Base-by-base conservation (phyloP, 2,329 filamentous ascomycete genomes). In the Aspergillus versicolor region DNA sequence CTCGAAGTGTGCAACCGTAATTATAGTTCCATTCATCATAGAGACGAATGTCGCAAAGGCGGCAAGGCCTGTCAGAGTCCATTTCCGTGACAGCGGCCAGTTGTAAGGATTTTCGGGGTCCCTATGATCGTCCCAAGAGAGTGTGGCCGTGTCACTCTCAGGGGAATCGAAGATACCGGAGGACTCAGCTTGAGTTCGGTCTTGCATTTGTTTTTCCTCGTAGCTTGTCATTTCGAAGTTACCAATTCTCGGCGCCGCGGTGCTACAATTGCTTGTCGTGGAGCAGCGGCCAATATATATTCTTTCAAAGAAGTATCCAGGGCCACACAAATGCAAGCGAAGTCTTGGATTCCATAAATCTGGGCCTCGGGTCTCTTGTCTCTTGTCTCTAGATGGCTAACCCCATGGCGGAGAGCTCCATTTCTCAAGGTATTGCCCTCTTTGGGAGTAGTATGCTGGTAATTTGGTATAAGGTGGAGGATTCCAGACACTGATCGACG, bases 1-100 rank as follows among this genome's bases (percentile, higher is more conserved):
- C 2, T 49, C 56, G 12, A 62, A 47, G 11, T 60, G 58, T 2
- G 63, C 62, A 3, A 62, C 61, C 1, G 63, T 65, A 24, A 63
- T 61, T 2, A 63, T 63, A 8, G 63, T 65, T 17, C 62, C 62
- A 42, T 65, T 65, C 43, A 64, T 54, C 15, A 62, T 58, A 13
- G 59, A 56, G 13, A 64, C 44, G 15, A 63, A 64, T n/a, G 62
- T 65, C 15, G 61, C 56, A 34, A 56, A 43, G n/a, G 56, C 62
- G 4, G 63, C 62, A 3, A 57, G 57, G 19, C 52, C n/a, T 44
- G 61, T 64, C 13, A 57, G 41, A 9, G 59, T 54, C 63, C 63
- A 65, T 59, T 65, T 65, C 24, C 53, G 57, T 9, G 38, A 12
- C 0, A 22, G 15, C 1, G 62, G 43, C 63, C 63, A 65, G 46